These are phyloP conservation scores for Populus davidiana DNA, from an alignment of 345 rosid genomes.

Conservation along the genomic window DNA sequence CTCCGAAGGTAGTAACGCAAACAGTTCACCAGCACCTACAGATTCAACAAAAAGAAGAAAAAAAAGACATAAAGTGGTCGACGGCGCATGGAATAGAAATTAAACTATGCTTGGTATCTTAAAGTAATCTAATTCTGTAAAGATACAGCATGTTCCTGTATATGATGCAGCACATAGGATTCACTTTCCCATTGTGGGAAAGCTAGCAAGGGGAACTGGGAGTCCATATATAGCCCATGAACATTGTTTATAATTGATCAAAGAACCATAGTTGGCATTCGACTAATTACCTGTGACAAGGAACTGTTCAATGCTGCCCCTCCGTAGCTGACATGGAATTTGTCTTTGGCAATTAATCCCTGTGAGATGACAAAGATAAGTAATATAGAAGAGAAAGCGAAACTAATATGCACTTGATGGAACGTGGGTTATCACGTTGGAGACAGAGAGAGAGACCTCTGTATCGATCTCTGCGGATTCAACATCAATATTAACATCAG, in stretches of 20 bases:
- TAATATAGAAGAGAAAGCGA: not conserved
- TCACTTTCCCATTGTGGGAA: not conserved
- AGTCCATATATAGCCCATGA: not conserved
- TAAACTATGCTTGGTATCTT: not conserved
- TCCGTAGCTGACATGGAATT: conserved; percentile 91
- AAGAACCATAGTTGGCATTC: not conserved
- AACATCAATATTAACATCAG: conserved; percentile 75
- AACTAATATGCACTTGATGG: not conserved
- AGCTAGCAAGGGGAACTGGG: not conserved
- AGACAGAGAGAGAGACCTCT: conserved; percentile 45
- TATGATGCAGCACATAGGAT: not conserved
- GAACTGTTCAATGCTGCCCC: conserved; percentile 74
- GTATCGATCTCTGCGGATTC: conserved; percentile 96
- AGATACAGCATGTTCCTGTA: not conserved
- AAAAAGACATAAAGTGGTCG: not conserved
- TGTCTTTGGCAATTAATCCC: conserved; percentile 95
- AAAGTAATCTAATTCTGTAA: not conserved
- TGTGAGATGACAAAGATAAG: conserved; percentile 21
- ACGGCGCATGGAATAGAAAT: not conserved
- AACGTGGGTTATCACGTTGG: not conserved
- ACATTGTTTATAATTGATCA: not conserved
- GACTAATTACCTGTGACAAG: conserved; percentile 60
- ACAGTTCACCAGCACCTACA: conserved; percentile 73
- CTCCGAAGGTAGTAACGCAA: conserved; percentile 86
- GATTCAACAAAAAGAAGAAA: not conserved